Evolutionary conservation across 805 yeast species (phyloP), one percentile per base, ranked within the genome.

Genomic region (Schwanniomyces yamadae): DNA sequence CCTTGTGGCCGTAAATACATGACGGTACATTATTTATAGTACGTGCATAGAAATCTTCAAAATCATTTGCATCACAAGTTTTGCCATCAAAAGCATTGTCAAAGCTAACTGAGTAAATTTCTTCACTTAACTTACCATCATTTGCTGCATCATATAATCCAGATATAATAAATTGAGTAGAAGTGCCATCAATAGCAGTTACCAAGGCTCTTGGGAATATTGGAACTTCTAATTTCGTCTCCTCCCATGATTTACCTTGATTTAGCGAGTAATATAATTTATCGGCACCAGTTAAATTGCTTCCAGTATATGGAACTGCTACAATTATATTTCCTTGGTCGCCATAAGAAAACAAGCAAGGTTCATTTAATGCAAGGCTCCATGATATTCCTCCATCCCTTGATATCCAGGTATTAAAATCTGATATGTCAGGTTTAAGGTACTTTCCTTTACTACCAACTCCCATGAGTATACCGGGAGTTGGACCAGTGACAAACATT

Each of bases 301-400:
- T 59, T 2, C 45, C 44, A 17, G 36, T 28, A 33, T 45, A 49
- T 23, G 83, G 81, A n/a, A 77, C 57, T 2, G 86, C 83, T 2
- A 83, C 56, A 12, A 85, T 72, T 8, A 87, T 57, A 49, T 86
- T 84, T 22, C 95, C 96, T 40, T 75, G 77, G 57, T 87, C 95
- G 31, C 91, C 95, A 61, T 78, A 80, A 1, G 79, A 70, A 42
- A 75, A 77, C 3, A 68, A 41, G 24, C 76, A 66, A 2, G 85
- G 75, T 28, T 68, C 72, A 17, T 77, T 75, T 10, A 78, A 48
- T 1, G 79, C 74, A 37, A 64, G 54, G 18, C 60, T 57, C 95
- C 95, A 87, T 0, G 82, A 63, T n/a, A 68, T 50, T 18, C 96
- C 95, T 17, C 86, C 89, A 61, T 87, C 88, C 38, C 82, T 63